A percentile compares a stretch with the other conserved stretches of the same genome.
Conservation (phyloP, 306 rosid species). For the Datisca glomerata region DNA sequence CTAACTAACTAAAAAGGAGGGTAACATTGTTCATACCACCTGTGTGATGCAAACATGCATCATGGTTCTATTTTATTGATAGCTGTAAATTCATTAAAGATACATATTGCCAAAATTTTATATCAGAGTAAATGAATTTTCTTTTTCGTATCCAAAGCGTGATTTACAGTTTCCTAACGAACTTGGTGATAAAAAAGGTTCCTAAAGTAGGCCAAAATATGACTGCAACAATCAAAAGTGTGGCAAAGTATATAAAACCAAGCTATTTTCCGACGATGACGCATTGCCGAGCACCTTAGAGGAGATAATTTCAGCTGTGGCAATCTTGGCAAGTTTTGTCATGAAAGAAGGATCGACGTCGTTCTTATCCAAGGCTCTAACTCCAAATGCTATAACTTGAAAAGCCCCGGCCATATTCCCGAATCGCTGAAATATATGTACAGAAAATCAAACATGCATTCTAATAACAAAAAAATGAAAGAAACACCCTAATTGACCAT, state of each 20-base stretch:
- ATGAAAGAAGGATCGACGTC: constrained; percentile 66
- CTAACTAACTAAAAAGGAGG: too few species aligned
- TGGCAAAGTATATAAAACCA: not conserved
- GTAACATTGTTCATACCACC: too few species aligned
- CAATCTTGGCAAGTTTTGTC: constrained; percentile 82
- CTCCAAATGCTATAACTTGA: constrained; percentile 89
- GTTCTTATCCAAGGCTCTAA: constrained; percentile 47
- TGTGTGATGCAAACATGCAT: too few species aligned
- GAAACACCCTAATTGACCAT: not conserved
- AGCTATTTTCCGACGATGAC: not conserved
- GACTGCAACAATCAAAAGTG: constrained; percentile 7
- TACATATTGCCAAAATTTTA: too few species aligned
- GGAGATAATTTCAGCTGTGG: constrained; percentile 79
- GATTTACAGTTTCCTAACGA: not conserved
- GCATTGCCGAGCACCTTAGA: constrained; percentile 55
- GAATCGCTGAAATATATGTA: constrained; percentile 44
- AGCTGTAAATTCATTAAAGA: too few species aligned
- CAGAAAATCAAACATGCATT: not conserved
- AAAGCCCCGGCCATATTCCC: constrained; percentile 94
- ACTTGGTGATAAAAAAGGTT: not conserved
- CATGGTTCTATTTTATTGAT: too few species aligned
- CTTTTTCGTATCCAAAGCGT: too few species aligned
- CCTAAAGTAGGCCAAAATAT: too few species aligned
- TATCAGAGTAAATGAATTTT: too few species aligned
- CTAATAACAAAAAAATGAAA: not conserved